Conservation (phyloP, 345 rosid genomes). For the Camelina neglecta region DNA sequence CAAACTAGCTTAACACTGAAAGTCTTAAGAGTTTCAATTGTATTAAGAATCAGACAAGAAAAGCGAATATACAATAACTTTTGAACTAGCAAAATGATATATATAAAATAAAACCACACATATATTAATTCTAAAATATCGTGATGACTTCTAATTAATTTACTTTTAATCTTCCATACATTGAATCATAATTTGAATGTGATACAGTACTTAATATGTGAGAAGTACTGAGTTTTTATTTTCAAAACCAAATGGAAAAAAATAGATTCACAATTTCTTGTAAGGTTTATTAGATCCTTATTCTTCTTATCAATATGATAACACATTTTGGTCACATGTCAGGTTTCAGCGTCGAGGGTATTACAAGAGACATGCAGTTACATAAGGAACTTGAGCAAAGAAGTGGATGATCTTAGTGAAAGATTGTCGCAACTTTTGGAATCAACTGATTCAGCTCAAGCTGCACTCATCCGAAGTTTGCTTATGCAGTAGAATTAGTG, state of each 20-base stretch:
- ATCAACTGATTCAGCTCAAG: conserved; percentile 63
- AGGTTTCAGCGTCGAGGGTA: conserved; percentile 53
- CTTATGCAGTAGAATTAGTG: conserved; percentile 50
- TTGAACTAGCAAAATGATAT: background rate
- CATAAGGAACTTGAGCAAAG: conserved; percentile 56
- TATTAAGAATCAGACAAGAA: background rate
- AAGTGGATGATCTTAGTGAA: conserved; percentile 64
- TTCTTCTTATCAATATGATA: background rate
- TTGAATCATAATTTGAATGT: background rate
- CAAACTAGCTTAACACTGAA: background rate
- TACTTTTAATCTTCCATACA: background rate
- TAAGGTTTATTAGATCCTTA: background rate
- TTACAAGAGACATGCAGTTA: conserved; percentile 58
- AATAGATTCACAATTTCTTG: background rate
- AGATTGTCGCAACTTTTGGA: conserved; percentile 55
- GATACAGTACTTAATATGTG: background rate
- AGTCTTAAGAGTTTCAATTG: background rate
- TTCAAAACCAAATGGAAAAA: background rate
- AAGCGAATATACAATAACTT: background rate
- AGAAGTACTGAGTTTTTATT: background rate
- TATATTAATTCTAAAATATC: background rate
- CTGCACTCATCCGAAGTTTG: conserved; percentile 77
- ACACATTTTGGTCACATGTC: conserved; percentile 7
- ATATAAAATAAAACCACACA: background rate
- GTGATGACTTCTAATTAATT: background rate